These are phyloP conservation scores for Microsporum ferrugineum DNA, from an alignment of 2,329 filamentous ascomycete species.

Conservation along the genomic window DNA sequence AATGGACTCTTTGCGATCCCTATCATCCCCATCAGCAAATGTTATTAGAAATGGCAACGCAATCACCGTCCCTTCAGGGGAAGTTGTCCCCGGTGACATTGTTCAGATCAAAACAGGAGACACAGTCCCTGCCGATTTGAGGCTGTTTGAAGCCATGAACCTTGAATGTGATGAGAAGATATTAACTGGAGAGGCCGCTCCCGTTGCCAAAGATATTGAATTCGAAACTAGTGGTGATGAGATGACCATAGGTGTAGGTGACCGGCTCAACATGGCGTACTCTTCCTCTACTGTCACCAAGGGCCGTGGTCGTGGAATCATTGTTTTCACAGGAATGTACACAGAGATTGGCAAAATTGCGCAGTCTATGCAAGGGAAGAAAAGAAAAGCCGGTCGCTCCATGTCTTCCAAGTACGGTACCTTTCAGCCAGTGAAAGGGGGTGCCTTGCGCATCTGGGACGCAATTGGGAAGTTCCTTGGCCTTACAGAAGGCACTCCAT, in stretches of 20 bases:
- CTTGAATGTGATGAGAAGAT: constrained; percentile 59
- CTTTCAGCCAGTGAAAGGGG: constrained; percentile 40
- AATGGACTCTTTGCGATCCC: constrained; percentile 45
- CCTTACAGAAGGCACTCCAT: constrained; percentile 60
- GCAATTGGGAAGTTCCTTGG: constrained; percentile 46
- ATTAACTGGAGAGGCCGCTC: constrained; percentile 50
- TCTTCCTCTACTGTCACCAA: constrained; percentile 50
- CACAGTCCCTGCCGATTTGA: constrained; percentile 48
- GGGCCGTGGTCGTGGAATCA: constrained; percentile 47
- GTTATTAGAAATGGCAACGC: constrained; percentile 47
- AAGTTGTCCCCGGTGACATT: constrained; percentile 51
- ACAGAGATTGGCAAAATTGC: constrained; percentile 54
- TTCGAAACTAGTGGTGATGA: constrained; percentile 20
- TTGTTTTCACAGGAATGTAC: constrained; percentile 49
- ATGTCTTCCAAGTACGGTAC: constrained; percentile 38
- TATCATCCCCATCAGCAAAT: constrained; percentile 46
- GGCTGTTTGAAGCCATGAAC: constrained; percentile 52
- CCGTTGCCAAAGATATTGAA: constrained; percentile 43
- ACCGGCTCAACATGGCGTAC: constrained; percentile 50
- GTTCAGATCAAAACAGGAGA: constrained; percentile 44
- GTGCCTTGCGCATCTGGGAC: constrained; percentile 38
- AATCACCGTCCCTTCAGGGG: constrained; percentile 41
- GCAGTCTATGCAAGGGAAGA: constrained; percentile 44
- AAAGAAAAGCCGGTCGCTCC: constrained; percentile 30
- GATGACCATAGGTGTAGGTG: constrained; percentile 39